These are phyloP conservation scores for Powellomyces hirtus DNA, from an alignment of 192 early-diverging fungal genomes.

Conservation along the genomic window DNA sequence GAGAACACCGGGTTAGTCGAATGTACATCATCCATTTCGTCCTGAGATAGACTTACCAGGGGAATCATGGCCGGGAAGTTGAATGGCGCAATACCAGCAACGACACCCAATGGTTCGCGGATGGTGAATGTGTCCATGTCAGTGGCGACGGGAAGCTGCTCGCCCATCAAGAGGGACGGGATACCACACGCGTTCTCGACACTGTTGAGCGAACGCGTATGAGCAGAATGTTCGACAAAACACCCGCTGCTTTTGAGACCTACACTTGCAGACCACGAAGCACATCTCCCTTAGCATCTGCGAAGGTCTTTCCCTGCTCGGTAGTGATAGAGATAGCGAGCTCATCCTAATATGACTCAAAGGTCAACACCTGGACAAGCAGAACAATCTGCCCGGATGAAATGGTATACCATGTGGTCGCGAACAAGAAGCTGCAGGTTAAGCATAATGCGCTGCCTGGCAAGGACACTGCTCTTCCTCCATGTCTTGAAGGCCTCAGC, in stretches of 20 bases:
- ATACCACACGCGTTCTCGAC: constrained; percentile 83
- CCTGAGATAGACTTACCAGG: constrained; percentile 23
- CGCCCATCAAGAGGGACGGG: constrained; percentile 78
- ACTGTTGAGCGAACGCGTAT: neutral
- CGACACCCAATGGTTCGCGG: constrained; percentile 88
- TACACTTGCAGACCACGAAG: constrained; percentile 83
- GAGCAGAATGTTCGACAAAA: neutral
- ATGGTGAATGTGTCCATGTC: constrained; percentile 97
- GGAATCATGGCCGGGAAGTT: constrained; percentile 95
- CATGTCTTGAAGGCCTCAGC: constrained; percentile 80
- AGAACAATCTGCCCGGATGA: neutral
- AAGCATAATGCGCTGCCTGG: constrained; percentile 88
- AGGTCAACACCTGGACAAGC: neutral
- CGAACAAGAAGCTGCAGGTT: constrained; percentile 85
- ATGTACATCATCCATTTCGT: neutral
- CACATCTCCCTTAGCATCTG: constrained; percentile 90
- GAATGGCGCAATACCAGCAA: constrained; percentile 92
- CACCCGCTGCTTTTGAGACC: neutral
- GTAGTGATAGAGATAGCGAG: constrained; percentile 78
- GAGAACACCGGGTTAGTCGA: too few species aligned
- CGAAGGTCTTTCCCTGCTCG: constrained; percentile 93
- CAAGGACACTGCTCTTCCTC: constrained; percentile 76
- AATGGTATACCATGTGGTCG: constrained; percentile 53
- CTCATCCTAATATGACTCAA: constrained; percentile 44
- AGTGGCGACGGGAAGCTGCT: constrained; percentile 73